Percentiles rank a stretch among this genome's conserved stretches.
phyloP scores from a whole-genome alignment of 495 filamentous ascomycete genomes.

The Oidiodendron maius region DNA sequence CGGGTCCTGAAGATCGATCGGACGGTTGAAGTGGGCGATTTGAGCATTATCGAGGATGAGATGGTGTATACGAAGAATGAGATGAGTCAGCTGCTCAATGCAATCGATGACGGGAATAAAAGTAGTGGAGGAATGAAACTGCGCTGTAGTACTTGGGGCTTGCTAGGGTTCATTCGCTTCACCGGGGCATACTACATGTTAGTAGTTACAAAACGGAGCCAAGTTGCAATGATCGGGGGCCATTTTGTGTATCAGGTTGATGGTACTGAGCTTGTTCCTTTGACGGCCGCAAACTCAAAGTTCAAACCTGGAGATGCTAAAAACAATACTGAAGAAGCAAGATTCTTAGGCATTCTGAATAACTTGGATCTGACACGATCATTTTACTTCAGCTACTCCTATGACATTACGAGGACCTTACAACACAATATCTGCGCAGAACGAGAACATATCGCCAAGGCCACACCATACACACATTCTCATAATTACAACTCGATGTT shows the following conservation, averaged over 20 bases:
- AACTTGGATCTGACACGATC: slow-evolving; percentile 84
- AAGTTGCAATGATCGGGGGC: slow-evolving; percentile 91
- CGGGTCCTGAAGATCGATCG: slow-evolving; percentile 92
- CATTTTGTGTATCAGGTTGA: slow-evolving; percentile 96
- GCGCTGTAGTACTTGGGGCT: slow-evolving; percentile 85
- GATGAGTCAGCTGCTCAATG: slow-evolving; percentile 86
- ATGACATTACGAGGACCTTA: slow-evolving; percentile 88
- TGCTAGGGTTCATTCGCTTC: slow-evolving; percentile 92
- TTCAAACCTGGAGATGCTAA: slow-evolving; percentile 68
- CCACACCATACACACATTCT: slow-evolving; percentile 46
- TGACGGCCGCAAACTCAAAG: slow-evolving; percentile 58
- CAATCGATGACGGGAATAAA: slow-evolving; percentile 95
- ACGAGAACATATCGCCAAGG: slow-evolving; percentile 59
- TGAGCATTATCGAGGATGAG: slow-evolving; percentile 86
- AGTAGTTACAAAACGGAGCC: slow-evolving; percentile 89
- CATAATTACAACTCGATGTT: slow-evolving; percentile 91
- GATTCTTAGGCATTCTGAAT: slow-evolving; percentile 82
- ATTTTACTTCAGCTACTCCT: slow-evolving; percentile 98
- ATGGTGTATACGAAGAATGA: slow-evolving; percentile 89
- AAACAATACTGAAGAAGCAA: slow-evolving; percentile 74
- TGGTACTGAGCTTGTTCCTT: slow-evolving; percentile 85
- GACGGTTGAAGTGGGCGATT: slow-evolving; percentile 71
- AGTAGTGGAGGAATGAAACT: slow-evolving; percentile 85
- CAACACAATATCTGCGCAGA: slow-evolving; percentile 90
- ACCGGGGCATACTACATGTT: slow-evolving; percentile 98